Evolutionary conservation across 306 rosid species (phyloP).

Genomic region (Vigna reflexopilosa): DNA sequence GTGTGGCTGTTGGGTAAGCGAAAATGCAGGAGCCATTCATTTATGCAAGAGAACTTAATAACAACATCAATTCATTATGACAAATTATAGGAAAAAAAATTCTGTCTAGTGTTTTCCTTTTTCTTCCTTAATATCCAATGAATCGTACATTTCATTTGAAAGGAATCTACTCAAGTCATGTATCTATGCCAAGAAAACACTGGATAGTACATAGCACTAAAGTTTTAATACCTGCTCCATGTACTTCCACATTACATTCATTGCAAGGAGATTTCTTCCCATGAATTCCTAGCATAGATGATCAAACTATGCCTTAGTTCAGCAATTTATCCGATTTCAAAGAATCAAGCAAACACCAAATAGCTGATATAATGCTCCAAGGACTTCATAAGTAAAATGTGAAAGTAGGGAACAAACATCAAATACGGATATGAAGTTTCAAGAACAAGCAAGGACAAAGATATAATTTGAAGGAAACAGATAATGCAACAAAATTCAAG

Average conservation of each 20-base stretch:
- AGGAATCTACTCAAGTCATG: conserved; percentile 10
- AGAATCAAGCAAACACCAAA: conserved; percentile 5
- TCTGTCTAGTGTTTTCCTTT: not conserved
- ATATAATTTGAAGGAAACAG: not conserved
- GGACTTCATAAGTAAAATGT: not conserved
- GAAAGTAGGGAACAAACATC: not conserved
- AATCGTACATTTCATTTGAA: conserved; percentile 17
- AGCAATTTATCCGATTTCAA: conserved; percentile 31
- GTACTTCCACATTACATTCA: conserved; percentile 99
- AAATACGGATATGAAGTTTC: not conserved
- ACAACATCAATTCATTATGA: not conserved
- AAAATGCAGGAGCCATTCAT: not conserved
- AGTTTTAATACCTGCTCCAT: conserved; percentile 80
- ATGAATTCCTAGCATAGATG: conserved; percentile 75
- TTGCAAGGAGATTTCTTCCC: conserved; percentile 93
- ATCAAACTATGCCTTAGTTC: conserved; percentile 6
- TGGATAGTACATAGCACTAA: not conserved
- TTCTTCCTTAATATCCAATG: not conserved
- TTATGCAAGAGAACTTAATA: conserved; percentile 1
- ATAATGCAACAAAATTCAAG: conserved; percentile 12
- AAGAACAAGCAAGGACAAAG: not conserved
- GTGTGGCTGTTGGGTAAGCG: not conserved
- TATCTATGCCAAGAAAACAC: not conserved
- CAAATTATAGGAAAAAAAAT: not conserved
- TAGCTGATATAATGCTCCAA: not conserved